Evolutionary conservation across 208 protist species (phyloP).

Genomic region (Leishmania martiniquensis): DNA sequence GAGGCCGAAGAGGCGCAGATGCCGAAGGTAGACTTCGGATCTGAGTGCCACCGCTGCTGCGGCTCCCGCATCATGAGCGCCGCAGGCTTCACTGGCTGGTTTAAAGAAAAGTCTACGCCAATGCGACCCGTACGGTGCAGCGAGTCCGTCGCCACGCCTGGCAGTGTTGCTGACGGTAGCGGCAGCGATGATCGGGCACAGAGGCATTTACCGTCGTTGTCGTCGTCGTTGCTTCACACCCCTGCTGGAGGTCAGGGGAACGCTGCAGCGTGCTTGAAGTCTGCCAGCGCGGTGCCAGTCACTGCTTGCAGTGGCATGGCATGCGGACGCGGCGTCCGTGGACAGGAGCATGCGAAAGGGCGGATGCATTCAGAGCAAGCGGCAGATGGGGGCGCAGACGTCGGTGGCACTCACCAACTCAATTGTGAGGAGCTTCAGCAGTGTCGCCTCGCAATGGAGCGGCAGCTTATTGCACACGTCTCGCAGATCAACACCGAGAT

Average conservation of each 20-base stretch:
- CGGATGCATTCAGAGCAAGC: background rate
- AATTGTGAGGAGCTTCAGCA: slow-evolving; percentile 13
- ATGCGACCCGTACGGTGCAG: background rate
- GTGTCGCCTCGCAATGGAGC: slow-evolving; percentile 36
- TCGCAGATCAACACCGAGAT: slow-evolving; percentile 85
- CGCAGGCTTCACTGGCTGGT: background rate
- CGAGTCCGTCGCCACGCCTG: background rate
- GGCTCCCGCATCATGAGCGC: slow-evolving; percentile 11
- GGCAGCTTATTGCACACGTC: slow-evolving; percentile 53
- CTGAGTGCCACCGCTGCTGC: background rate
- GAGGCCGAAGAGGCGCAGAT: slow-evolving; percentile 1
- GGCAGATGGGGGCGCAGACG: background rate
- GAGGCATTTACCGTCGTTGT: background rate
- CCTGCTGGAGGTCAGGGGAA: background rate
- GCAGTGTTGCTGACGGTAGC: background rate
- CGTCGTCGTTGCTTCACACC: background rate
- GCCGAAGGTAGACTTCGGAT: slow-evolving; percentile 11
- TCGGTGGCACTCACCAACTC: background rate
- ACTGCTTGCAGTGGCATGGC: background rate
- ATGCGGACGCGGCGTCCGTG: background rate
- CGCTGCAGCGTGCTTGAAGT: background rate
- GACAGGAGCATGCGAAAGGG: background rate
- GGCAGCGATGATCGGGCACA: background rate
- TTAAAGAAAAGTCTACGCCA: background rate
- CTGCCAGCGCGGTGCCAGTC: background rate